Evolutionary conservation across 768 basidiomycete species (phyloP), one percentile per base, ranked within the genome.

Genomic region (Favolaschia claudopus): DNA sequence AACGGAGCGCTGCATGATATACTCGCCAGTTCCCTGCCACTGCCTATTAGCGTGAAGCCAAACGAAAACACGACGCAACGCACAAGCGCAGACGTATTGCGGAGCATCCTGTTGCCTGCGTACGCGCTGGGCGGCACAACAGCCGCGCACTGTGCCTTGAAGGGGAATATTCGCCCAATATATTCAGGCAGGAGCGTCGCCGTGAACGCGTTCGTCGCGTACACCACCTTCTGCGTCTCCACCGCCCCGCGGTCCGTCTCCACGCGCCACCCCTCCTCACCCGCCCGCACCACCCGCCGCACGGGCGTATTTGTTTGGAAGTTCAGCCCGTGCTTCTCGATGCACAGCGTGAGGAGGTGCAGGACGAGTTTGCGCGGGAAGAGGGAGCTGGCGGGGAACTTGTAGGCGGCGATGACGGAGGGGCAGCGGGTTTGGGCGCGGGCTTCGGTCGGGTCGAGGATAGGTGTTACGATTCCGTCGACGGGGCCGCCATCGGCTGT

Each of bases 171-270:
- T 27, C 56, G 70, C 10, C 66, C 69, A 12, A 27, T 5, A 29
- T 68, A 67, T 43, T 71, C 66, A 5, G 66, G 64, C 27, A 83
- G 62, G n/a, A 82, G 67, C 39, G 75, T 72, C 19, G 78, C 73
- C 25, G 73, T 73, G 63, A 79, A 81, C n/a, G 74, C 81, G 66
- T 83, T 83, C 34, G 80, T 81, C 17, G 79, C 77, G 60, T 77
- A 77, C 1, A 83, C 72, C 28, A 83, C 76, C 52, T 75, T 72
- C 3, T 46, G 45, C 0, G 77, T 67, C 25, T 33, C 42, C 19
- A 80, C 63, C 9, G 20, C 65, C 1, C 82, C 82, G 14, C 77
- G 65, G 8, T 70, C 56, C 7, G 79, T 81, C 8, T 66, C 45
- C n/a, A 79, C 66, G 7, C 36, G 55, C 61, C 61, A 71, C n/a